Evolutionary conservation across 805 yeast species (phyloP).

Genomic region (Yamadazyma ubonensis): DNA sequence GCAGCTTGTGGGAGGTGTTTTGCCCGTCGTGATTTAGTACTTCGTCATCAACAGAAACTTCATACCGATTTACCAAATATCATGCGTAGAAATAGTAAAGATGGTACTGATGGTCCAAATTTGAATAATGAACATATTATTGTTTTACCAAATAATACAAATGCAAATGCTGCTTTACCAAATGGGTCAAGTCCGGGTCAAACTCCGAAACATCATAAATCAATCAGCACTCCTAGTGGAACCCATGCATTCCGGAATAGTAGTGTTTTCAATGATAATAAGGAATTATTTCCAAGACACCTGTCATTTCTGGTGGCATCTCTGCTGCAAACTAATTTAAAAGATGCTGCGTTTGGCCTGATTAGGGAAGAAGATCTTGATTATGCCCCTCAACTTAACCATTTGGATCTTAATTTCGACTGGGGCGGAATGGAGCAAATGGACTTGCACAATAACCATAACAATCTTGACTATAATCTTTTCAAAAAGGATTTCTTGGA

Average conservation of each 20-base stretch:
- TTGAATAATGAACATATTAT: conserved; percentile 50
- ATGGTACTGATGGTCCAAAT: conserved; percentile 13
- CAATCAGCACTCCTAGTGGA: conserved; percentile 1
- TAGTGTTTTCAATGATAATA: conserved; percentile 8
- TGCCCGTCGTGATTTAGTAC: conserved; percentile 83
- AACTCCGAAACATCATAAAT: conserved; percentile 4
- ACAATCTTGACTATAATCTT: conserved; percentile 7
- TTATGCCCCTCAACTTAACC: conserved; percentile 65
- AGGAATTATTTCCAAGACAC: conserved; percentile 15
- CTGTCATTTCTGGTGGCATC: conserved; percentile 14
- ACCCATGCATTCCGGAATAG: neutral
- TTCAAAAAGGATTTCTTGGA: conserved; percentile 9
- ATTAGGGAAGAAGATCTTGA: conserved; percentile 47
- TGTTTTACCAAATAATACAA: conserved; percentile 51
- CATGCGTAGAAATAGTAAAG: conserved; percentile 29
- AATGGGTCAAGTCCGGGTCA: neutral
- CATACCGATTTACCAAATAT: conserved; percentile 56
- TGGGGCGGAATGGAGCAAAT: conserved; percentile 29
- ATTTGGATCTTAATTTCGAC: conserved; percentile 18
- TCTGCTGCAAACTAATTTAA: conserved; percentile 53
- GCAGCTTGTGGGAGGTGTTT: conserved; percentile 95
- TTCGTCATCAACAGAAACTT: conserved; percentile 92
- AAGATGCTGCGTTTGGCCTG: conserved; percentile 42
- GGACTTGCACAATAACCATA: conserved; percentile 20
- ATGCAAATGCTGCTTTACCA: conserved; percentile 50